Evolutionary conservation across 192 early-diverging fungal species (phyloP), one percentile per base, ranked within the genome.

Genomic region (Umbelopsis ramanniana): DNA sequence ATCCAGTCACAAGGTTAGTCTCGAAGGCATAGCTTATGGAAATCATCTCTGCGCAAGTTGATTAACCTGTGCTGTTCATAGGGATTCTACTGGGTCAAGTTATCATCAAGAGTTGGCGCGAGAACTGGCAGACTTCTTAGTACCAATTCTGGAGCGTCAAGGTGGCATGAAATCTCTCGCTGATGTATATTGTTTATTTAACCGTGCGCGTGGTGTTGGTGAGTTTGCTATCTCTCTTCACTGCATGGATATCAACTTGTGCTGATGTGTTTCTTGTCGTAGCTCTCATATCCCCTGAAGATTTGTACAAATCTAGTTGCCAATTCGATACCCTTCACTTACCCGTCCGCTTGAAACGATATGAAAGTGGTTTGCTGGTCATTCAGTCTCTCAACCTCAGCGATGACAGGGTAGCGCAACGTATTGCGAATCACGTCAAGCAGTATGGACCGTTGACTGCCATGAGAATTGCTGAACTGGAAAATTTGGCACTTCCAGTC

Each of bases 171-270:
- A 95, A 77, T 79, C 94, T 22, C 81, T 99, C 1, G 89, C 93
- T 6, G 96, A 98, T 72, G 84, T 96, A 10, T 99, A 97, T 79
- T 98, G 96, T 74, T 74, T 99, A 47, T 97, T 94, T 77, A 99
- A 99, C 76, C 90, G 95, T 4, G 97, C 96, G 7, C 89, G 97
- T 54, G 96, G 96, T 10, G 90, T 91, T 70, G 89, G 89, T 89
- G 83, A 63, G 83, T 76, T 43, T 43, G 40, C 1, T 4, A 43
- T 4, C 40, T 43, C 40, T 12, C 6, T 43, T 43, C 29, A 29
- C 3, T 43, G 40, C 8, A 43, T 26, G 55, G 60, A 74, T 50
- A 43, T 38, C 35, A 2, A 47, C 21, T 35, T 43, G 8, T 24
- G 35, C 5, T 29, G 3, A 63, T 66, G 3, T 72, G 15, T 45